Evolutionary conservation across 495 filamentous ascomycete species (phyloP).

Genomic region (Neurospora sp.): DNA sequence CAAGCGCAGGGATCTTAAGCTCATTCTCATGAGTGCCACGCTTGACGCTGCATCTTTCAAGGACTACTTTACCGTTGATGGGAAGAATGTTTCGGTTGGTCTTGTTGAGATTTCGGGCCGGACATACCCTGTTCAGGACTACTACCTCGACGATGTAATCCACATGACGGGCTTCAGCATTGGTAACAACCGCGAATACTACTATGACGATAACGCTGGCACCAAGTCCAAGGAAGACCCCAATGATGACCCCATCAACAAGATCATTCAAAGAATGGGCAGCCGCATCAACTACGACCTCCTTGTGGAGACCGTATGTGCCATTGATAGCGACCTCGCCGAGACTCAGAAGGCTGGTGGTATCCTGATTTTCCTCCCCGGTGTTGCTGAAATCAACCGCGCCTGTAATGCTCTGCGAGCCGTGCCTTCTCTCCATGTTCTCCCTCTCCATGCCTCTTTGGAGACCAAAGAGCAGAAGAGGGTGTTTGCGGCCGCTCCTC

Average conservation of each 20-base stretch:
- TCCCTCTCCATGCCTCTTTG: slow-evolving; percentile 89
- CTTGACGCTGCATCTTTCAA: slow-evolving; percentile 83
- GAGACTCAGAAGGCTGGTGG: slow-evolving; percentile 56
- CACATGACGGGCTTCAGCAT: slow-evolving; percentile 62
- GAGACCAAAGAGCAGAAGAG: slow-evolving; percentile 74
- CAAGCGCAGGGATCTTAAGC: slow-evolving; percentile 69
- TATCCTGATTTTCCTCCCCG: slow-evolving; percentile 90
- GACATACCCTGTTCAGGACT: slow-evolving; percentile 83
- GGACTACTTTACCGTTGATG: slow-evolving; percentile 62
- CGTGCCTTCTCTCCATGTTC: slow-evolving; percentile 61
- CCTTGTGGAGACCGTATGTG: slow-evolving; percentile 63
- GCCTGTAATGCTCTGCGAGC: slow-evolving; percentile 59
- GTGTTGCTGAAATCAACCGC: slow-evolving; percentile 72
- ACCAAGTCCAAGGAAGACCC: slow-evolving; percentile 23
- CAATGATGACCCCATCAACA: slow-evolving; percentile 42
- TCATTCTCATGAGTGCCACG: slow-evolving; percentile 97
- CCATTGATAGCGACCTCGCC: slow-evolving; percentile 64
- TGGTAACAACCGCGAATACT: slow-evolving; percentile 20
- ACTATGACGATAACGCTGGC: slow-evolving; percentile 24
- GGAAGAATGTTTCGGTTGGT: slow-evolving; percentile 48
- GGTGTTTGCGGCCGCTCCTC: slow-evolving; percentile 70
- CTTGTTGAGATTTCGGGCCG: slow-evolving; percentile 77
- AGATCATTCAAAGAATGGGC: slow-evolving; percentile 61
- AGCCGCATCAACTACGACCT: slow-evolving; percentile 90
- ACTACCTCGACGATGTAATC: slow-evolving; percentile 83